Percentiles rank a stretch among this genome's conserved stretches.
phyloP scores from a whole-genome alignment of 2,329 filamentous ascomycete genomes.

The Penicillium corylophilum region DNA sequence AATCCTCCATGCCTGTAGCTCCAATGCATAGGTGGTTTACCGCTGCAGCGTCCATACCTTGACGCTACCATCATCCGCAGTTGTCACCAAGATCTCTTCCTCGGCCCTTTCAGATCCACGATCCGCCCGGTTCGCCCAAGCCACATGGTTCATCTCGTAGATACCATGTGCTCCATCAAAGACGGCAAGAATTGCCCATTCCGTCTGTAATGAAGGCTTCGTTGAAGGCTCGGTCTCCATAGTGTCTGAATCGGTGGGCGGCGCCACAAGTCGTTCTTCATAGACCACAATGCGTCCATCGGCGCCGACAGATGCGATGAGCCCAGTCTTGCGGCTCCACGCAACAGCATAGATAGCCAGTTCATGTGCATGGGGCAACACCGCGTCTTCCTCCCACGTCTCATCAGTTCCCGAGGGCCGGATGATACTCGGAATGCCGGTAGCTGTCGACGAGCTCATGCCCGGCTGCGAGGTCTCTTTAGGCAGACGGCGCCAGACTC shows the following conservation, averaged over 20 bases:
- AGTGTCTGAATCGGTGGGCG: conserved; percentile 17
- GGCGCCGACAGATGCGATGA: conserved; percentile 84
- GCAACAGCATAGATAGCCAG: conserved; percentile 79
- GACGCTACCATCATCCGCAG: conserved; percentile 87
- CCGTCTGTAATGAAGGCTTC: conserved; percentile 38
- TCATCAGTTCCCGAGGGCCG: conserved; percentile 70
- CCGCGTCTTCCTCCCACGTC: conserved; percentile 74
- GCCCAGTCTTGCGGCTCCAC: conserved; percentile 76
- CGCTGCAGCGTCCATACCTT: conserved; percentile 69
- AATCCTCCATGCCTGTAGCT: not conserved
- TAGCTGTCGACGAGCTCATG: conserved; percentile 39
- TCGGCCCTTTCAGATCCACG: conserved; percentile 50
- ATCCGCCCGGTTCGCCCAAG: conserved; percentile 81
- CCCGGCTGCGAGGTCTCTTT: conserved; percentile 41
- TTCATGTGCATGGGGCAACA: conserved; percentile 73
- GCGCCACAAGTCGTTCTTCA: conserved; percentile 55
- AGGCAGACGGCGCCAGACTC: conserved; percentile 71
- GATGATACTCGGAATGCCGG: conserved; percentile 84
- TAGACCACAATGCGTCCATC: conserved; percentile 83
- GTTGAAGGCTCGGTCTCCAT: conserved; percentile 32
- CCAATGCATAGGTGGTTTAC: conserved; percentile 4
- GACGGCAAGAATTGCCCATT: conserved; percentile 72
- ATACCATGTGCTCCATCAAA: conserved; percentile 78
- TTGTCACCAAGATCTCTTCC: conserved; percentile 80
- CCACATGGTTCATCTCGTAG: conserved; percentile 90